Percentiles rank a stretch among this genome's conserved stretches.
Evolutionary conservation across 305 asterid species (phyloP).

Genomic region (Plantago coronopus): DNA sequence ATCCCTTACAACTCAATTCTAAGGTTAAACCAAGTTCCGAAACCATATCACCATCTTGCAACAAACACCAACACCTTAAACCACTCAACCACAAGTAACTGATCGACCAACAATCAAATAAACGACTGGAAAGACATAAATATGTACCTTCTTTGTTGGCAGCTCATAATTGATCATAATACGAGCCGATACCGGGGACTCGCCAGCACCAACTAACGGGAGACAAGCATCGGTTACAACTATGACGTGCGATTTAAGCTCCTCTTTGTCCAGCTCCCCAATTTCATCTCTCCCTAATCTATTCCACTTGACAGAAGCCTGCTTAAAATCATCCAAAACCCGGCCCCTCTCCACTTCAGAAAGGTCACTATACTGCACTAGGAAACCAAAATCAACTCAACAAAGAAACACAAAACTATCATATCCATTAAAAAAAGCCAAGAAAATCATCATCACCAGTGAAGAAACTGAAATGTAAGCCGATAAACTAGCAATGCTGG

Average conservation of each 20-base stretch:
- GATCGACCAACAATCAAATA: neutral
- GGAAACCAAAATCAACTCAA: conserved; percentile 6
- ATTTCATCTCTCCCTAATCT: conserved; percentile 40
- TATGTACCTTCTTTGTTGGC: conserved; percentile 70
- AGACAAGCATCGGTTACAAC: conserved; percentile 89
- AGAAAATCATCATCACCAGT: conserved; percentile 35
- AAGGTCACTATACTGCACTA: conserved; percentile 71
- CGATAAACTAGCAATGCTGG: conserved; percentile 49
- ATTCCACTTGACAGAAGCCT: conserved; percentile 61
- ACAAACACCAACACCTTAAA: neutral
- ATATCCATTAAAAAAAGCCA: neutral
- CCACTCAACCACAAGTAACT: neutral
- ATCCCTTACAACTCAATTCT: too few relatives aligned
- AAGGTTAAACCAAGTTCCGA: too few relatives aligned
- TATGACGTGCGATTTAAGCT: conserved; percentile 56
- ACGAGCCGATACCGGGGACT: conserved; percentile 62
- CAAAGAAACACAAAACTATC: neutral
- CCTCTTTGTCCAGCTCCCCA: conserved; percentile 43
- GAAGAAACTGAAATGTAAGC: conserved; percentile 51
- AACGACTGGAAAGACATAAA: neutral
- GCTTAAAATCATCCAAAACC: conserved; percentile 59
- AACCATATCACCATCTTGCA: neutral
- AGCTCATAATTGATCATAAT: conserved; percentile 81
- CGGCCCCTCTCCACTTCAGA: conserved; percentile 57
- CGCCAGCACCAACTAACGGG: conserved; percentile 66